A percentile compares a stretch with the other conserved stretches of the same genome.
Conservation (phyloP, 164 flowering plant species). For the Echeveria elegans region DNA sequence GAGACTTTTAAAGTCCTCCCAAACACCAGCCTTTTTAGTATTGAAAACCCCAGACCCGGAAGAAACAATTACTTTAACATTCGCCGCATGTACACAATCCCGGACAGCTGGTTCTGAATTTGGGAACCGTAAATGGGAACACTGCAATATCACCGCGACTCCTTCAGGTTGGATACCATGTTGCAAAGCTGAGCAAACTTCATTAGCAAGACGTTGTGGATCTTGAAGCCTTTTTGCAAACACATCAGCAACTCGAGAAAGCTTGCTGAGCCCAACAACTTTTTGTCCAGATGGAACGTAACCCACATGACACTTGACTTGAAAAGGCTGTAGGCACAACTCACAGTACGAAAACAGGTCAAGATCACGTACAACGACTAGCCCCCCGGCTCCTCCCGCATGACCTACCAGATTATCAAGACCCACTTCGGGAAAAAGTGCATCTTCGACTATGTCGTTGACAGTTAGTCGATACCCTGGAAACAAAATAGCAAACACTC, state of each 20-base stretch:
- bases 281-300: slow-evolving; percentile 76
- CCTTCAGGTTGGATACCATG: slow-evolving; percentile 69
- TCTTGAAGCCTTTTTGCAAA: slow-evolving; percentile 67
- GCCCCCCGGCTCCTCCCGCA: slow-evolving; percentile 92
- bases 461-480: slow-evolving; percentile 69
- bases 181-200: slow-evolving; percentile 68
- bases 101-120: slow-evolving; percentile 23
- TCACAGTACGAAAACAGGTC: slow-evolving; percentile 88
- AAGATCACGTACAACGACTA: slow-evolving; percentile 82
- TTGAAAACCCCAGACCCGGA: slow-evolving; percentile 82
- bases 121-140: slow-evolving; percentile 72
- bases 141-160: slow-evolving; percentile 78
- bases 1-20: slow-evolving; percentile 69
- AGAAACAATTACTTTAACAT: slow-evolving; percentile 33
- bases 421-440: slow-evolving; percentile 91
- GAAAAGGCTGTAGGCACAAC: slow-evolving; percentile 91
- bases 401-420: slow-evolving; percentile 52
- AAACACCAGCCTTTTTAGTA: slow-evolving; percentile 34
- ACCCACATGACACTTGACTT: slow-evolving; percentile 87
- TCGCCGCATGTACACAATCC: slow-evolving; percentile 36
- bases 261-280: slow-evolving; percentile 89
- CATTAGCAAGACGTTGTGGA: slow-evolving; percentile 74
- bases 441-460: slow-evolving; percentile 73
- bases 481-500: slow-evolving; percentile 4
- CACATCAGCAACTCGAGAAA: slow-evolving; percentile 31